Evolutionary conservation across 176 grass and related monocot genomes (phyloP), one percentile per base, ranked within the genome.

Genomic region (Panicum miliaceum): DNA sequence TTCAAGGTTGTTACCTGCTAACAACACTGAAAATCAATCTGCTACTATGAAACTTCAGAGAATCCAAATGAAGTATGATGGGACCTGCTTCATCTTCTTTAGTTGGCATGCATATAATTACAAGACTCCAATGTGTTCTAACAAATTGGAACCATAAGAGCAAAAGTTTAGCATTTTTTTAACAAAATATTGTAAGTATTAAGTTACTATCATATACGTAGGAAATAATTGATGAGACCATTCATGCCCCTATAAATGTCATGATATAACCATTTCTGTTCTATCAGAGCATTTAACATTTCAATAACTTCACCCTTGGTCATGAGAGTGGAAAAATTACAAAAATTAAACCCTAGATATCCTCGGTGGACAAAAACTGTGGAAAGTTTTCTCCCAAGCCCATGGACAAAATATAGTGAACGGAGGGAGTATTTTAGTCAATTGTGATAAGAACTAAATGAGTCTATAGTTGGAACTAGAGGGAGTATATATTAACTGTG

Each of bases 1-100:
- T 37, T 76, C 18, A 35, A 75, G 29, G 60, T 22, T 76, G 56
- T 83, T 90, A 92, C 96, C 86, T 90, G 62, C 84, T 85, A 68
- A 92, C 78, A 62, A 91, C 78, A 81, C 32, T 77, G 79, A 94
- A 94, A 84, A 98, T 94, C 19, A 19, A 45, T 82, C 64, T 89
- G 78, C 96, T 98, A 54, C 40, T 90, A 73, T 98, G 96, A 81
- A 93, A 79, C 27, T 89, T 91, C 76, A 98, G 78, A 61, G 96
- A 98, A 89, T 98, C 96, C 93, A 98, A 90, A 91, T 98, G 96
- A 93, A 98, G 91, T 82, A 98, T 89, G 56, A 95, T 61, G 15
- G 91, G 93, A 26, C 96, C 93, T 41, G 84, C 77, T 87, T 84
- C 73, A 85, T 96, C 88, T 69, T 94, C 89, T 58, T 98, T 80